Evolutionary conservation across 352 stramenopile species (phyloP).

Genomic region (Phytophthora capsici): DNA sequence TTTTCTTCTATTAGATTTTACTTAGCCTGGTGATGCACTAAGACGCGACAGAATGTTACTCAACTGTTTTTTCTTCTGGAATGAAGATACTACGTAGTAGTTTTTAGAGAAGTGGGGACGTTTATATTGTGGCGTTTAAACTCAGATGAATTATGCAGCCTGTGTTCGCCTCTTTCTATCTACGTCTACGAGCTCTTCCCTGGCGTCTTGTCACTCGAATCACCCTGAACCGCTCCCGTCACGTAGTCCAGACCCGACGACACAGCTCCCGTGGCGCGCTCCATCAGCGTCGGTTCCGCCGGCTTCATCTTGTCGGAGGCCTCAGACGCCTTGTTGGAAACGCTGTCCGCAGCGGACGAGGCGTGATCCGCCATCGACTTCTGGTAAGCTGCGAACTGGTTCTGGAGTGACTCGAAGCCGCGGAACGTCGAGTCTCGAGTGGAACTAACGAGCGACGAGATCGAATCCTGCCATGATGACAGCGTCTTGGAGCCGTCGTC

Average conservation of each 20-base stretch:
- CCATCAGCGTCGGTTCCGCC: constrained; percentile 32
- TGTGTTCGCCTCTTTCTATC: neutral
- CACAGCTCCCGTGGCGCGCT: constrained; percentile 18
- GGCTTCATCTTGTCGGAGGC: constrained; percentile 20
- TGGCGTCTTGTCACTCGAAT: constrained; percentile 6
- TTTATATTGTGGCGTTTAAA: neutral
- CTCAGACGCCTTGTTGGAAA: constrained; percentile 31
- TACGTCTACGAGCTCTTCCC: constrained; percentile 18
- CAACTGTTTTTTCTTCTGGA: constrained; percentile 11
- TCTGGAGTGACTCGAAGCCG: constrained; percentile 48
- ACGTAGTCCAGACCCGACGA: constrained; percentile 30
- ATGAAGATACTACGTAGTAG: neutral
- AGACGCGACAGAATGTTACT: too few relatives aligned
- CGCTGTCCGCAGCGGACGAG: constrained; percentile 6
- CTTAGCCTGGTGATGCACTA: too few relatives aligned
- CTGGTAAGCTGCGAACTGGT: constrained; percentile 34
- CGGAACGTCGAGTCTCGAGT: constrained; percentile 43
- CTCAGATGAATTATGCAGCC: neutral
- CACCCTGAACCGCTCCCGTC: constrained; percentile 11
- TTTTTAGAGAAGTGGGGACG: neutral
- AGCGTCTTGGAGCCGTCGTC: constrained; percentile 22
- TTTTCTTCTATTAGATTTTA: too few relatives aligned
- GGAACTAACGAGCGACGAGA: constrained; percentile 34
- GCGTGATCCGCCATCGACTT: constrained; percentile 34
- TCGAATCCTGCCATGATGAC: constrained; percentile 32